Percentiles rank a stretch among this genome's conserved stretches.
phyloP scores from a whole-genome alignment of 805 yeast species.

The Hanseniaspora hatyaiensis region DNA sequence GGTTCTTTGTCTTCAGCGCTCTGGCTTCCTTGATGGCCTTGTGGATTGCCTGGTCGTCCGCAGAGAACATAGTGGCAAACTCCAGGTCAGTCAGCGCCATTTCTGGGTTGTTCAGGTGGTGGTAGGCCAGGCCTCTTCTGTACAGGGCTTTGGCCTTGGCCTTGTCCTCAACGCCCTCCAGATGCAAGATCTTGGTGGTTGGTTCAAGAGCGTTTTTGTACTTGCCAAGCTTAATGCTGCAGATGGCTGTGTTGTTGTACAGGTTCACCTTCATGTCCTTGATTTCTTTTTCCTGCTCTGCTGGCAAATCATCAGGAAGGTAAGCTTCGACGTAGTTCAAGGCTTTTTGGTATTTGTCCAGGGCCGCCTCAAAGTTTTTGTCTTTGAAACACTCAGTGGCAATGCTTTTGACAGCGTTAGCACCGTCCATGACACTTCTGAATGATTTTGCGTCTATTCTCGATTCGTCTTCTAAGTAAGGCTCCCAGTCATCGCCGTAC shows the following conservation, averaged over 20 bases:
- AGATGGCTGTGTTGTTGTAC: slow-evolving; percentile 60
- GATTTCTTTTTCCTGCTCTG: slow-evolving; percentile 35
- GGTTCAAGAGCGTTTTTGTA: slow-evolving; percentile 45
- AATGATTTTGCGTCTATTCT: slow-evolving; percentile 47
- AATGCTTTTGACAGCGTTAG: slow-evolving; percentile 53
- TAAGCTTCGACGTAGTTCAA: slow-evolving; percentile 56
- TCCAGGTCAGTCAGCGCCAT: slow-evolving; percentile 56
- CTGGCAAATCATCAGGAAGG: slow-evolving; percentile 35
- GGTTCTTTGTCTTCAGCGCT: slow-evolving; percentile 39
- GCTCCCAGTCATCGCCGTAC: slow-evolving; percentile 76
- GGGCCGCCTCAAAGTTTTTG: slow-evolving; percentile 46
- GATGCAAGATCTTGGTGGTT: slow-evolving; percentile 55
- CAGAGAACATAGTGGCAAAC: slow-evolving; percentile 51
- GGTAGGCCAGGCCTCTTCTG: slow-evolving; percentile 71
- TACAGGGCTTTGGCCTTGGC: slow-evolving; percentile 75
- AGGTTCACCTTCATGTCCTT: slow-evolving; percentile 33
- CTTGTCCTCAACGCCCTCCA: slow-evolving; percentile 40
- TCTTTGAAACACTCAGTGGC: slow-evolving; percentile 68
- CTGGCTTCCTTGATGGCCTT: slow-evolving; percentile 55
- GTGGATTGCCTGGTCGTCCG: slow-evolving; percentile 59
- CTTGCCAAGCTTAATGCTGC: slow-evolving; percentile 52
- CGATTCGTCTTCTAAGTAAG: slow-evolving; percentile 61
- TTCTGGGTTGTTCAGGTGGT: slow-evolving; percentile 53
- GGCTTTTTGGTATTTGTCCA: slow-evolving; percentile 63
- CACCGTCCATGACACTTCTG: slow-evolving; percentile 57